These are phyloP conservation scores for Pythium aristosporum DNA, from an alignment of 352 stramenopile genomes.

Conservation along the genomic window DNA sequence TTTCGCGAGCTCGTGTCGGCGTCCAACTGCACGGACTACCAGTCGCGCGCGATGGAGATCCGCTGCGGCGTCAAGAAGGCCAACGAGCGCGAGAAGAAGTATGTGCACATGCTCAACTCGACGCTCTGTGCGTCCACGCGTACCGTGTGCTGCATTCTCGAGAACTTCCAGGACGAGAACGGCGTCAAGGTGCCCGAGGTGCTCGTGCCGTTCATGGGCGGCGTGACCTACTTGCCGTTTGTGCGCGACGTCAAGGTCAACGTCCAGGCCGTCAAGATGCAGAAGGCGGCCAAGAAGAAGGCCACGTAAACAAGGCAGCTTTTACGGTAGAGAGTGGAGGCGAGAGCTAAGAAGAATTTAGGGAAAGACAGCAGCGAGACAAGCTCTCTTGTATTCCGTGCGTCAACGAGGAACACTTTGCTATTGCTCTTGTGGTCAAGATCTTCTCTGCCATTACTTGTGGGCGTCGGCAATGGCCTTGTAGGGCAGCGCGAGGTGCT, in stretches of 20 bases:
- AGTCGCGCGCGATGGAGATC: conserved; percentile 97
- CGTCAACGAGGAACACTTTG: too few relatives aligned
- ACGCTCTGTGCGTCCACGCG: conserved; percentile 98
- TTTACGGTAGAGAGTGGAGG: neutral
- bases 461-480: conserved; percentile 40
- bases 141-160: conserved; percentile 98
- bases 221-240: conserved; percentile 98
- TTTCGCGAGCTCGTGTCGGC: conserved; percentile 99
- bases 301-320: conserved; percentile 40
- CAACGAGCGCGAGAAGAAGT: conserved; percentile 95
- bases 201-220: conserved; percentile 97
- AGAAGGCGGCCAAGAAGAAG: conserved; percentile 95
- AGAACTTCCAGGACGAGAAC: conserved; percentile 98
- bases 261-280: conserved; percentile 92
- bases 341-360: too few relatives aligned
- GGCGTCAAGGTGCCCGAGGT: conserved; percentile 97
- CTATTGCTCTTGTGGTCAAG: too few relatives aligned
- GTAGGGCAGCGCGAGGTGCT: conserved; percentile 77
- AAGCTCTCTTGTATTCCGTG: too few relatives aligned
- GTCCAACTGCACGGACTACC: conserved; percentile 99
- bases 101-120: conserved; percentile 99
- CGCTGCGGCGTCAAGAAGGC: conserved; percentile 96
- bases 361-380: too few relatives aligned
- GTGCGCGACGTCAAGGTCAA: conserved; percentile 93
- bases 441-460: conserved; percentile 8